A percentile compares a stretch with the other conserved stretches of the same genome.
Conservation (phyloP, 345 rosid genomes). For the Nephelium lappaceum region DNA sequence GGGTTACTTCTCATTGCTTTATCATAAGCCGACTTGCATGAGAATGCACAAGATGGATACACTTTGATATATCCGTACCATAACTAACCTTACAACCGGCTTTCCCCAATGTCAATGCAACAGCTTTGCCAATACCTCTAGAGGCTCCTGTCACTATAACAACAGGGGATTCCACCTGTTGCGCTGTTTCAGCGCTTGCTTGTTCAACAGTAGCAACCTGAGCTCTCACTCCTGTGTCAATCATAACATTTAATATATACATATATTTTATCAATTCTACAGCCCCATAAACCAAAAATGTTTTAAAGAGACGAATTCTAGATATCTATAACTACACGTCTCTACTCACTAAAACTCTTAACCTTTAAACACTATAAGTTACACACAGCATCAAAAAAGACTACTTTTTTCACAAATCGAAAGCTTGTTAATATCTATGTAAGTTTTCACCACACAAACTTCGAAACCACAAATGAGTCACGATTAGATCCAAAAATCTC, state of each 20-base stretch:
- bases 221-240: conserved; percentile 60
- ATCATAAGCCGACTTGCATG: not conserved
- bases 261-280: not conserved
- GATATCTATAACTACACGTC: not conserved
- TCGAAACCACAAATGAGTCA: not conserved
- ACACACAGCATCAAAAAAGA: not conserved
- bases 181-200: conserved; percentile 41
- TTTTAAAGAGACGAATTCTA: not conserved
- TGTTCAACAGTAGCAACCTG: conserved; percentile 65
- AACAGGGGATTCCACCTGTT: conserved; percentile 74
- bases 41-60: not conserved
- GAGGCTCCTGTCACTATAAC: conserved; percentile 96
- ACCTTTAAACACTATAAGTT: not conserved
- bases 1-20: not conserved
- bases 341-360: not conserved
- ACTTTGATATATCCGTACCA: not conserved
- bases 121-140: conserved; percentile 93
- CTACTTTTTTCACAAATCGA: not conserved
- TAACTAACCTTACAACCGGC: conserved; percentile 66
- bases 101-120: conserved; percentile 92
- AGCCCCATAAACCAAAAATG: not conserved
- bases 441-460: not conserved
- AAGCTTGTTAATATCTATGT: not conserved
- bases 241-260: not conserved
- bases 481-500: not conserved